Base-by-base conservation (phyloP, 2,329 filamentous ascomycete species). In the Pyrenochaeta sp. region DNA sequence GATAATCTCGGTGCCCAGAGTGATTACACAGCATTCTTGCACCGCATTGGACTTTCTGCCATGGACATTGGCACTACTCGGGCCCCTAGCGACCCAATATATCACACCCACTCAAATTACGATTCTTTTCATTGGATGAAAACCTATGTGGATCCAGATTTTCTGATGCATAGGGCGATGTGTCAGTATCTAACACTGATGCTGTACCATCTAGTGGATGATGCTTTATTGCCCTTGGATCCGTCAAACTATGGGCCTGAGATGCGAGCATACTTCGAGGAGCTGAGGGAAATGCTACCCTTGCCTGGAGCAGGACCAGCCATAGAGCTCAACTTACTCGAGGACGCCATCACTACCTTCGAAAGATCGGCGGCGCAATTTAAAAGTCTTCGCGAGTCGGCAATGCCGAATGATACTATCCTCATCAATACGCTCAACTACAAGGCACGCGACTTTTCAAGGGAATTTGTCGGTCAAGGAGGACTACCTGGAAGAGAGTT, bases 41-140 rank as follows among this genome's bases (percentile, higher is more conserved):
- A 82, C 60, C 74, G 74, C 17, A 9, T 27, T 27, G 79, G 79
- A 14, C 78, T 79, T 27, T 63, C 71, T 21, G 49, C 73, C 4
- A 69, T 81, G 31, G 79, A 82, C 45, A 67, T 81, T 53, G 79
- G 79, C 18, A 68, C 75, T 23, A 72, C 69, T 7, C 64, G 61
- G 2, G 74, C 74, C 4, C 67, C 71, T 2, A 63, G 67, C 1
- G 77, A 79, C 37, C 74, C 80, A 0, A 65, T 82, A 6, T 82
- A 81, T 49, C 79, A 74, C 27, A 82, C 81, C 61, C 79, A 82
- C 60, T 78, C 75, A 23, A 75, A 73, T 61, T 82, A 82, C 69
- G 69, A 82, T 56, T 69, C 74, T 23, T 82, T 81, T 54, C 76
- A 79, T 51, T 84, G 82, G 82, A 83, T 84, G 81, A 61, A 68